Evolutionary conservation across 2,329 filamentous ascomycete species (phyloP).

Genomic region (Colletotrichum horii): DNA sequence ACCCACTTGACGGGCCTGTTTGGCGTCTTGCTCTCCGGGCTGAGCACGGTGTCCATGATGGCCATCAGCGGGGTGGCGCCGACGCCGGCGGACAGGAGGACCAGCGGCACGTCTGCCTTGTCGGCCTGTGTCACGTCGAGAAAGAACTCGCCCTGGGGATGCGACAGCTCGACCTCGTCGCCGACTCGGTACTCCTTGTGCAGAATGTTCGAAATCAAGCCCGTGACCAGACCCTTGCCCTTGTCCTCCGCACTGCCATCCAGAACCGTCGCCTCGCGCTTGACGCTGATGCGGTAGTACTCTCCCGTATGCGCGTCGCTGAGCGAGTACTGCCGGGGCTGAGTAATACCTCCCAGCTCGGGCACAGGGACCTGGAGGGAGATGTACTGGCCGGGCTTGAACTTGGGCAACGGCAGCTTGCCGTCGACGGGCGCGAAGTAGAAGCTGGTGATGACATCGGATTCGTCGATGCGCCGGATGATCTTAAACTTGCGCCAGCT

Average conservation of each 20-base stretch:
- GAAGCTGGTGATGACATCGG: conserved; percentile 67
- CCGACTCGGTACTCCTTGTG: conserved; percentile 53
- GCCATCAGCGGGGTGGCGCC: conserved; percentile 70
- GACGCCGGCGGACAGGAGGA: conserved; percentile 72
- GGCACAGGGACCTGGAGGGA: conserved; percentile 68
- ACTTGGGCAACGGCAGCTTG: conserved; percentile 56
- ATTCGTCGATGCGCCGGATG: conserved; percentile 65
- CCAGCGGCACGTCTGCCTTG: conserved; percentile 56
- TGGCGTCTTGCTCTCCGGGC: conserved; percentile 26
- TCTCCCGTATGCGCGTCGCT: conserved; percentile 58
- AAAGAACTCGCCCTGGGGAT: conserved; percentile 67
- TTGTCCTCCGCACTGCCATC: conserved; percentile 34
- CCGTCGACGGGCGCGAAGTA: conserved; percentile 71
- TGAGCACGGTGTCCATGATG: conserved; percentile 63
- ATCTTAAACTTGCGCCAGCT: conserved; percentile 62
- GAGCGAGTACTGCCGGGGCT: conserved; percentile 78
- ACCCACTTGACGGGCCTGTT: conserved; percentile 64
- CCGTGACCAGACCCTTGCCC: conserved; percentile 39
- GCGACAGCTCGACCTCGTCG: conserved; percentile 59
- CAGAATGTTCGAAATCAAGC: conserved; percentile 59
- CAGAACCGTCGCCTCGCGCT: conserved; percentile 54
- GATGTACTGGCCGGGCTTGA: conserved; percentile 76
- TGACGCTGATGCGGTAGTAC: conserved; percentile 77
- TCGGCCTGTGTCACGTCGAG: conserved; percentile 50
- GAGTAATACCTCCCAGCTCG: conserved; percentile 61